These are phyloP conservation scores for Hordeum vulgare DNA, from an alignment of 176 grass and related monocot species.

Conservation along the genomic window MorexV3_pseudomolecules_assembly NC_058521.1:69801584-69802083, in stretches of 20 bases:
- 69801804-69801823: neutral
- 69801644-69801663: neutral
- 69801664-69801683: neutral
- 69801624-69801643: neutral
- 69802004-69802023: conserved; percentile 99
- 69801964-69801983: conserved; percentile 84
- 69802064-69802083: neutral
- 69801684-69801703: neutral
- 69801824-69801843: conserved; percentile 30
- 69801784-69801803: neutral
- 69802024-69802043: conserved; percentile 71
- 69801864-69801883: conserved; percentile 38
- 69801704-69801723: neutral
- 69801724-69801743: conserved; percentile 40
- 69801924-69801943: conserved; percentile 45
- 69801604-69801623: neutral
- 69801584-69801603: conserved; percentile 18
- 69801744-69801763: neutral
- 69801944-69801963: conserved; percentile 85
- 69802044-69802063: neutral
- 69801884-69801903: neutral
- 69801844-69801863: neutral
- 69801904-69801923: neutral
- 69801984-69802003: conserved; percentile 96
- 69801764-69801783: neutral